Evolutionary conservation across 306 rosid species (phyloP).

Genomic region (Cicer chorassanicum): DNA sequence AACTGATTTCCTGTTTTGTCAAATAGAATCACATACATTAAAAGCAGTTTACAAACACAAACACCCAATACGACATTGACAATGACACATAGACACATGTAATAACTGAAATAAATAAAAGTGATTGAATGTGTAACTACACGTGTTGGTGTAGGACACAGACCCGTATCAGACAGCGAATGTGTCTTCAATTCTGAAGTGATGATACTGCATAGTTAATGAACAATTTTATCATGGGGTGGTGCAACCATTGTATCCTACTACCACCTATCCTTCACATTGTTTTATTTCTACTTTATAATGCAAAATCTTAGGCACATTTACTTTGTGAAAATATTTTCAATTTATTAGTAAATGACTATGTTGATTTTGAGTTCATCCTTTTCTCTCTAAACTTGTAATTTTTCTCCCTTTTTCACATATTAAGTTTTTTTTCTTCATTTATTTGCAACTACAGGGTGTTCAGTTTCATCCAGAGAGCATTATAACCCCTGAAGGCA

Average conservation of each 20-base stretch:
- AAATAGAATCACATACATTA: conserved; percentile 1
- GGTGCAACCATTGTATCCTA: not conserved
- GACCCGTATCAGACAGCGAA: too few species aligned
- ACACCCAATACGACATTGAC: too few species aligned
- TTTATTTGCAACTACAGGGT: conserved; percentile 64
- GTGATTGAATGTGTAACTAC: too few species aligned
- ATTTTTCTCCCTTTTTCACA: not conserved
- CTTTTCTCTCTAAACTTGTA: conserved; percentile 9
- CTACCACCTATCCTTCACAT: not conserved
- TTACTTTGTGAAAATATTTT: not conserved
- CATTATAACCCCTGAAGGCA: conserved; percentile 82
- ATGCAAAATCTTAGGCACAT: not conserved
- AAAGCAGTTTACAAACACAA: not conserved
- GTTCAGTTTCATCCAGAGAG: conserved; percentile 99
- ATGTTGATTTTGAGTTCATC: conserved; percentile 5
- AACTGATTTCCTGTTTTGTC: not conserved
- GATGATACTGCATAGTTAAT: too few species aligned
- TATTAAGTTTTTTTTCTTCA: not conserved
- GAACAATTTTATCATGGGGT: not conserved
- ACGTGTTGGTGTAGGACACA: too few species aligned
- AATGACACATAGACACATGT: too few species aligned
- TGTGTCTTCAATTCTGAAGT: too few species aligned
- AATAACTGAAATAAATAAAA: too few species aligned
- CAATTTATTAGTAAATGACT: not conserved
- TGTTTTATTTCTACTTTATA: not conserved